A percentile compares a stretch with the other conserved stretches of the same genome.
These are phyloP conservation scores for Candida multigemmis DNA, from an alignment of 805 yeast genomes.

Conservation along the genomic window DNA sequence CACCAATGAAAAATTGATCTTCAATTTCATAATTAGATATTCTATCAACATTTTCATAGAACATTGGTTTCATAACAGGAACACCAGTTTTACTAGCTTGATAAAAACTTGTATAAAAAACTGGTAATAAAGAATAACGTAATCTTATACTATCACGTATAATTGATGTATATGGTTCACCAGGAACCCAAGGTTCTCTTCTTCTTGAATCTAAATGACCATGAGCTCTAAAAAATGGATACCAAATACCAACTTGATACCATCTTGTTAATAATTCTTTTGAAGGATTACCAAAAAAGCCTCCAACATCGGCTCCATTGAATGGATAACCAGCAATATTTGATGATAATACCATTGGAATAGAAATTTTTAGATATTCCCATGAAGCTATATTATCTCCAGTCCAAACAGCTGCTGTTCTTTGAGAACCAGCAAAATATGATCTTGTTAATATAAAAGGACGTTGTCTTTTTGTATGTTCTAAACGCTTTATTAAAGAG, in stretches of 20 bases:
- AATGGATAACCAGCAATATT: conserved; percentile 85
- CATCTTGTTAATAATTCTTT: conserved; percentile 78
- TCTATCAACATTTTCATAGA: conserved; percentile 45
- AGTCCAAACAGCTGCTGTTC: conserved; percentile 92
- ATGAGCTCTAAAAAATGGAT: conserved; percentile 94
- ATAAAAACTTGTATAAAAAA: conserved; percentile 71
- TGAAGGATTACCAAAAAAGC: conserved; percentile 87
- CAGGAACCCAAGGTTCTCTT: conserved; percentile 86
- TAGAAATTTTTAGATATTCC: conserved; percentile 73
- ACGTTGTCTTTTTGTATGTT: conserved; percentile 37
- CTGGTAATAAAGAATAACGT: conserved; percentile 72
- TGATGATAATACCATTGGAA: conserved; percentile 81
- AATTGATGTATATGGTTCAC: conserved; percentile 59
- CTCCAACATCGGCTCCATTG: conserved; percentile 95
- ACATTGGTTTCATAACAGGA: conserved; percentile 66
- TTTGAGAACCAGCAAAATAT: conserved; percentile 85
- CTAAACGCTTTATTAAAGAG: conserved; percentile 47
- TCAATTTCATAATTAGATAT: conserved; percentile 50
- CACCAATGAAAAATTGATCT: conserved; percentile 76
- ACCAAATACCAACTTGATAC: conserved; percentile 95
- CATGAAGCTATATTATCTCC: conserved; percentile 94
- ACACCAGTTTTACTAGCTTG: conserved; percentile 50
- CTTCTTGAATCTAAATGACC: conserved; percentile 92
- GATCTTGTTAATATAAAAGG: conserved; percentile 88
- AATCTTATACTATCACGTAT: conserved; percentile 65